Evolutionary conservation across 2,329 filamentous ascomycete species (phyloP).

Genomic region (Sclerotinia minor): DNA sequence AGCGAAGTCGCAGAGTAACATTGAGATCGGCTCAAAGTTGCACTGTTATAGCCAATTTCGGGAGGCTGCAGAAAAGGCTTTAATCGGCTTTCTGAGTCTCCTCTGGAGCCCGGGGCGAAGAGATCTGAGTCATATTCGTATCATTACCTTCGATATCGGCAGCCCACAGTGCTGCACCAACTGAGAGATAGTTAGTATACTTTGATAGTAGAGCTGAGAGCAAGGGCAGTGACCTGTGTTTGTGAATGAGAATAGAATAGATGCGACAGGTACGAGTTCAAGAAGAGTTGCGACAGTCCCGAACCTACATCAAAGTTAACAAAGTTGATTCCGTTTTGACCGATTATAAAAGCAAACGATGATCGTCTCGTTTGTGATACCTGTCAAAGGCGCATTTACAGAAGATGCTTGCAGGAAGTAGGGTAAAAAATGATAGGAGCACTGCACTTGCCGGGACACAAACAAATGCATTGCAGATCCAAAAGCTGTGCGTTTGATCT

Average conservation of each 20-base stretch:
- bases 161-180: conserved; percentile 93
- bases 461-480: conserved; percentile 16
- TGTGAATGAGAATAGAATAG: conserved; percentile 84
- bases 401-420: neutral
- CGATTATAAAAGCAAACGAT: neutral
- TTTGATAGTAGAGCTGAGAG: neutral
- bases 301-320: conserved; percentile 58
- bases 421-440: neutral
- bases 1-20: neutral
- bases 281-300: conserved; percentile 72
- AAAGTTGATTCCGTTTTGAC: neutral
- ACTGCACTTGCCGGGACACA: neutral
- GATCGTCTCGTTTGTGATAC: conserved; percentile 3
- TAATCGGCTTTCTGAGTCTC: conserved; percentile 32
- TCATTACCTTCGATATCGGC: conserved; percentile 68
- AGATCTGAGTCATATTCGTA: conserved; percentile 37
- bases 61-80: conserved; percentile 29
- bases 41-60: conserved; percentile 28
- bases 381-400: conserved; percentile 22
- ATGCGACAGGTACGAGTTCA: conserved; percentile 80
- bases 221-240: conserved; percentile 62
- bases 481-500: neutral
- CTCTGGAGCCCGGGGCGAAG: conserved; percentile 28
- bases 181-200: conserved; percentile 45
- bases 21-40: conserved; percentile 10